Base-by-base conservation (phyloP, 257 asterid species). In the Petunia secreta region DNA sequence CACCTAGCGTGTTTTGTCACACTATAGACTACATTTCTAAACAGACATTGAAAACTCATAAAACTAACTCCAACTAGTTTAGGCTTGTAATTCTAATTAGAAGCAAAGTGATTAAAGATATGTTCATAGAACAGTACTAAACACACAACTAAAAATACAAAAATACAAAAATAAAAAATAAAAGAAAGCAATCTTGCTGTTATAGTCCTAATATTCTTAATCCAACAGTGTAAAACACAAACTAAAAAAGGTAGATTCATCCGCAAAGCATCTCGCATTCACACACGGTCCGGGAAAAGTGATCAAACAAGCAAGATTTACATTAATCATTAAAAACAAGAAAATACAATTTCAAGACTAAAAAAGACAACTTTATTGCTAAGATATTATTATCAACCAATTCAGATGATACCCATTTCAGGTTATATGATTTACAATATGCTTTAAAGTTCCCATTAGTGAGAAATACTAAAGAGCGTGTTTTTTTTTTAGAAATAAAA, bases 361-460 rank as follows among this genome's bases (percentile, higher is more conserved):
- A 71, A 10, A 71, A 34, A 2, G 3, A 8, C 1, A 48, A 25
- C 43, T 71, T 71, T 25, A 48, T 1, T 9, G 60, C 50, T 7
- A 71, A 48, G 10, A 77, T 52, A 37, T 36, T 16, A 55, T 25
- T 80, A 25, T 54, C 85, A 46, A 84, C 46, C 59, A 34, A 84
- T 53, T 63, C 11, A 8, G 75, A 80, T 59, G 62, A 55, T n/a
- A 36, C 58, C 66, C 82, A 64, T 39, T 63, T 80, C 77, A 81
- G 39, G 15, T 40, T 53, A 73, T 16, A 46, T 38, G 15, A 46
- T 11, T 54, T 66, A 48, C 54, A n/a, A 79, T 15, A 25, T 10
- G 39, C 71, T 63, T 41, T 34, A 77, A 40, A 53, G 4, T n/a
- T 68, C 40, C 57, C 53, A 68, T 44, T 43, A 50, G 60, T 34